Evolutionary conservation across 352 stramenopile species (phyloP).

Genomic region (Globisporangium echinulatum): DNA sequence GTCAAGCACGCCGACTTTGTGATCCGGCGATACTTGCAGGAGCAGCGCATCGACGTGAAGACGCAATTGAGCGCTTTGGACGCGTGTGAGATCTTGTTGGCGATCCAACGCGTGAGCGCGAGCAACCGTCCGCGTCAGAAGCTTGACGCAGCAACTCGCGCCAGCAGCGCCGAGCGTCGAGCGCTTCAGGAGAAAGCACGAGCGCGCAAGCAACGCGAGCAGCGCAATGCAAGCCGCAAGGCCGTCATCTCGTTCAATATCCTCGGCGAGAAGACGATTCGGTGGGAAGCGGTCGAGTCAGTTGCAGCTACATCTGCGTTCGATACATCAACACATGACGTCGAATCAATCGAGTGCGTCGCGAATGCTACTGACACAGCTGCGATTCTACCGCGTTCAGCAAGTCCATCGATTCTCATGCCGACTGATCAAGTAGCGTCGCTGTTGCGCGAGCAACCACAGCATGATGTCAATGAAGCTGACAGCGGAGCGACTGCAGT

Average conservation of each 20-base stretch:
- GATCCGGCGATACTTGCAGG: slow-evolving; percentile 27
- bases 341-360: background rate
- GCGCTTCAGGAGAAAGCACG: slow-evolving; percentile 6
- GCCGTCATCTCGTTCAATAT: slow-evolving; percentile 58
- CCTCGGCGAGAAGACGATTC: slow-evolving; percentile 57
- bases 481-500: background rate
- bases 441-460: background rate
- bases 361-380: background rate
- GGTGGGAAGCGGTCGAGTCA: slow-evolving; percentile 23
- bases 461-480: background rate
- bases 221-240: slow-evolving; percentile 18
- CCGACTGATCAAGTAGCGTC: slow-evolving; percentile 6
- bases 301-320: background rate
- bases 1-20: slow-evolving; percentile 24
- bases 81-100: slow-evolving; percentile 19
- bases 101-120: slow-evolving; percentile 2
- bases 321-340: background rate
- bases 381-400: background rate
- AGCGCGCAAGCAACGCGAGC: slow-evolving; percentile 21
- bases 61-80: slow-evolving; percentile 18
- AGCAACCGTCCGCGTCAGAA: too few species aligned
- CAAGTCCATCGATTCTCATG: slow-evolving; percentile 6
- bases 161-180: background rate
- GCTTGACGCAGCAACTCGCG: too few species aligned
- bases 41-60: slow-evolving; percentile 20